phyloP scores from a whole-genome alignment of 176 grass and related monocot genomes.

The Olyra latifolia region DNA sequence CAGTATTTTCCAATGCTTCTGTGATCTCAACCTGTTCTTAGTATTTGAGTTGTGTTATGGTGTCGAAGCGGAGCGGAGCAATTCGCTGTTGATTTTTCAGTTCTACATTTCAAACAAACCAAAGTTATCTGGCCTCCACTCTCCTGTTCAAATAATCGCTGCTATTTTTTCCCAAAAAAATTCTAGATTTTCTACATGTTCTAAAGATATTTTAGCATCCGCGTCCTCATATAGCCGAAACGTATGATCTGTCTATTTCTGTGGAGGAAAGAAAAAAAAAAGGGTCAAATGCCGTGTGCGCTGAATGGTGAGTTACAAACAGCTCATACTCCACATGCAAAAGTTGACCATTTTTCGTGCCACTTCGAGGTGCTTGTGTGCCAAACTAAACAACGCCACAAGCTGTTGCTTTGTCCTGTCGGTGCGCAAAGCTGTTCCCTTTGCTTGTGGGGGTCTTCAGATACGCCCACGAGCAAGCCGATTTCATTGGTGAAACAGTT shows the following conservation, averaged over 20 bases:
- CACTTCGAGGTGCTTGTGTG: slow-evolving; percentile 33
- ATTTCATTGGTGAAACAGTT: background rate
- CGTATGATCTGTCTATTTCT: background rate
- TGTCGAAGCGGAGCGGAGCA: background rate
- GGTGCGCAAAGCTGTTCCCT: slow-evolving; percentile 22
- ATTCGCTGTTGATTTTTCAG: background rate
- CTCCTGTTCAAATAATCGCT: background rate
- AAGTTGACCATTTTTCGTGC: slow-evolving; percentile 38
- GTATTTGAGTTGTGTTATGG: background rate
- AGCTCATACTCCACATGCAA: slow-evolving; percentile 40
- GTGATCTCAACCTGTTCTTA: background rate
- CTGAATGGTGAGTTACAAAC: slow-evolving; percentile 19
- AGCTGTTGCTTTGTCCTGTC: slow-evolving; percentile 18
- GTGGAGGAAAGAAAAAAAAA: background rate
- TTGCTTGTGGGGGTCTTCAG: background rate
- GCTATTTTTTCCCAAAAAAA: background rate
- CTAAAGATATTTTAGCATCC: background rate
- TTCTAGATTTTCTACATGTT: background rate
- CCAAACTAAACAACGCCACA: background rate
- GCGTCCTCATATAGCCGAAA: background rate
- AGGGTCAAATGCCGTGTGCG: slow-evolving; percentile 28
- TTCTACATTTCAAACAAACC: background rate
- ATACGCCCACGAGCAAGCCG: background rate
- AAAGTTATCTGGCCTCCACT: background rate
- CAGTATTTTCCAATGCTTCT: background rate